These are phyloP conservation scores for Botryotinia calthae DNA, from an alignment of 2,329 filamentous ascomycete species.

Conservation along the genomic window DNA sequence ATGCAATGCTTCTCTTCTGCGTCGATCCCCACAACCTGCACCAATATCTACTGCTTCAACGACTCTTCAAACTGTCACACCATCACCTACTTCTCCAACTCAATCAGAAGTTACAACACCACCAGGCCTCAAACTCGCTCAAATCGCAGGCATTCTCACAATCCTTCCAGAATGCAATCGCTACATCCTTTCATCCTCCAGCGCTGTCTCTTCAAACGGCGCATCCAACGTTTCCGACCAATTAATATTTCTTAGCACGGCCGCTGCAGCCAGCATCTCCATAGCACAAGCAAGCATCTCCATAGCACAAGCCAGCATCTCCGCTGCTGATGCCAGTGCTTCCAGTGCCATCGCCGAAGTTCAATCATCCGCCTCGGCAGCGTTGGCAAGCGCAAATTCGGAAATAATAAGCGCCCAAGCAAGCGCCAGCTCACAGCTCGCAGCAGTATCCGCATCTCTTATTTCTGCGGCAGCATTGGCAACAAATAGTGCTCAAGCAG, in stretches of 20 bases:
- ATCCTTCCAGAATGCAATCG: slow-evolving; percentile 2
- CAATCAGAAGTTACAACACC: not conserved
- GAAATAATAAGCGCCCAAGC: not conserved
- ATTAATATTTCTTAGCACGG: not conserved
- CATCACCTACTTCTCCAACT: not conserved
- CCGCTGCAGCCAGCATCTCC: not conserved
- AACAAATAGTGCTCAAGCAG: slow-evolving; percentile 3
- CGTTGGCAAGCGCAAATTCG: not conserved
- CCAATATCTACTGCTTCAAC: not conserved
- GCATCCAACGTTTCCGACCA: slow-evolving; percentile 3
- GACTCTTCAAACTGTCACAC: not conserved
- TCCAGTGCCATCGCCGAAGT: not conserved
- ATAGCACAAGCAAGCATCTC: not conserved
- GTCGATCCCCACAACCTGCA: not conserved
- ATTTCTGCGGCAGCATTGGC: not conserved
- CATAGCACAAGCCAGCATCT: not conserved
- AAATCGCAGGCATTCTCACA: not conserved
- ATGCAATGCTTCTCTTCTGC: slow-evolving; percentile 11
- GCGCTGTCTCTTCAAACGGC: not conserved
- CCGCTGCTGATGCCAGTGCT: not conserved
- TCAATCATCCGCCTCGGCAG: slow-evolving; percentile 3
- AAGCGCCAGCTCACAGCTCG: not conserved
- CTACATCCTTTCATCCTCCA: not conserved
- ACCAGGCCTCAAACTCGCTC: not conserved
- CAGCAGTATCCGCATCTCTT: not conserved